Conservation (phyloP, 257 asterid species). For the Leonotis leonurus region DNA sequence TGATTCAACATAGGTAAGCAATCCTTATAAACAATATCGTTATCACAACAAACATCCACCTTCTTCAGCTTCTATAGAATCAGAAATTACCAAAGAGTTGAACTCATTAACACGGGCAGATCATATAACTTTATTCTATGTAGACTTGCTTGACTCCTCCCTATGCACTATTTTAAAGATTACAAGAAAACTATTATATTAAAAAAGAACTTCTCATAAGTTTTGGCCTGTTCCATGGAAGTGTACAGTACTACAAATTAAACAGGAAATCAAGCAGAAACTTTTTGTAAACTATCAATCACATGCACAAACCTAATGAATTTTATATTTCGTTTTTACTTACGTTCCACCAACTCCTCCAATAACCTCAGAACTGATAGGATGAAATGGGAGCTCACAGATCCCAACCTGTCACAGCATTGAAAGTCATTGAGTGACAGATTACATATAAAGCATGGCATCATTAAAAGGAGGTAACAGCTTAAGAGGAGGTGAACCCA, state of each 20-base stretch:
- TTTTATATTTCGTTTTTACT: background rate
- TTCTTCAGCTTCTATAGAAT: background rate
- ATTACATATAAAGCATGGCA: background rate
- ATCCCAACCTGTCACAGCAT: conserved; percentile 20
- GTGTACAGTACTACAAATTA: background rate
- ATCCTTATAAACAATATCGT: background rate
- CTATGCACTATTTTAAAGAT: background rate
- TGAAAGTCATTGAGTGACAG: background rate
- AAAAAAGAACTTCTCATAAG: background rate
- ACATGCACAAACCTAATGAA: background rate
- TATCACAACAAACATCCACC: background rate
- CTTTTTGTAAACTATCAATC: background rate
- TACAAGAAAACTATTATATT: background rate
- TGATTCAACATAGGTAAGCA: background rate
- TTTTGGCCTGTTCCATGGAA: background rate
- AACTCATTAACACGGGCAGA: background rate
- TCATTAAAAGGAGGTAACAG: background rate
- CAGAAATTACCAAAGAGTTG: background rate
- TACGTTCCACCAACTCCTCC: conserved; percentile 30
- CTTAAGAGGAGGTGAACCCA: background rate
- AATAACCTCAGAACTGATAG: conserved; percentile 20
- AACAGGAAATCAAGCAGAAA: background rate
- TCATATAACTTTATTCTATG: background rate
- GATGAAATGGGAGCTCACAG: conserved; percentile 25
- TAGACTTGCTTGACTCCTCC: background rate